Conservation (phyloP, 169 alveolate genomes). For the Eimeria praecox region DNA sequence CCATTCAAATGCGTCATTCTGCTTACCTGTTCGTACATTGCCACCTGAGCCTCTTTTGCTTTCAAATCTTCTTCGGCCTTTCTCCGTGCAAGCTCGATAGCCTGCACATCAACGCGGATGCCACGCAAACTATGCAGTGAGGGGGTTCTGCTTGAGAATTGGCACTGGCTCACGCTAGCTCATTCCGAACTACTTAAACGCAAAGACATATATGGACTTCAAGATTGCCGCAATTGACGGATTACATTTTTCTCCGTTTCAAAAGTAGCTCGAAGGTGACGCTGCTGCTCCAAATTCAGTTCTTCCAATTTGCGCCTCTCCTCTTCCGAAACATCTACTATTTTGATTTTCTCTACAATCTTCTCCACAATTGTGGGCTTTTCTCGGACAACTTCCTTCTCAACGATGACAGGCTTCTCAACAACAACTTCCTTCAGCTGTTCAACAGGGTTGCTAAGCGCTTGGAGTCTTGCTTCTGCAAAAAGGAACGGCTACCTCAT, state of each 20-base stretch:
- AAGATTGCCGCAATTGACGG: background rate
- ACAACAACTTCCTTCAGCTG: slow-evolving; percentile 23
- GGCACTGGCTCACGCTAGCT: background rate
- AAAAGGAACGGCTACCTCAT: background rate
- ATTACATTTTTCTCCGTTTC: slow-evolving; percentile 61
- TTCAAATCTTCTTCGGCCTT: slow-evolving; percentile 54
- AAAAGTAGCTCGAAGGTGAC: slow-evolving; percentile 41
- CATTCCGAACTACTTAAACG: background rate
- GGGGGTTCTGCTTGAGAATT: background rate
- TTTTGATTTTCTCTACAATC: slow-evolving; percentile 26
- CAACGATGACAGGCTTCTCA: slow-evolving; percentile 36
- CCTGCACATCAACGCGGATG: background rate
- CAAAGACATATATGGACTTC: background rate
- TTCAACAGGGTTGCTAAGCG: background rate
- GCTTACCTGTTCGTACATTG: slow-evolving; percentile 19
- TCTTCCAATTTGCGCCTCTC: slow-evolving; percentile 53
- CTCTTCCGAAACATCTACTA: slow-evolving; percentile 46
- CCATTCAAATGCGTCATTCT: background rate
- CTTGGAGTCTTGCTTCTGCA: slow-evolving; percentile 16
- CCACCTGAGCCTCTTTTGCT: slow-evolving; percentile 49
- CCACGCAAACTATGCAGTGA: background rate
- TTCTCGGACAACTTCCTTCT: slow-evolving; percentile 5
- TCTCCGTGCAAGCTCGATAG: slow-evolving; percentile 41
- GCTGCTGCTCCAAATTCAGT: slow-evolving; percentile 18
- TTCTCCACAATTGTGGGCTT: slow-evolving; percentile 18